A percentile compares a stretch with the other conserved stretches of the same genome.
Conservation (phyloP, 495 filamentous ascomycete genomes). For the Aspergillus avenaceus region DNA sequence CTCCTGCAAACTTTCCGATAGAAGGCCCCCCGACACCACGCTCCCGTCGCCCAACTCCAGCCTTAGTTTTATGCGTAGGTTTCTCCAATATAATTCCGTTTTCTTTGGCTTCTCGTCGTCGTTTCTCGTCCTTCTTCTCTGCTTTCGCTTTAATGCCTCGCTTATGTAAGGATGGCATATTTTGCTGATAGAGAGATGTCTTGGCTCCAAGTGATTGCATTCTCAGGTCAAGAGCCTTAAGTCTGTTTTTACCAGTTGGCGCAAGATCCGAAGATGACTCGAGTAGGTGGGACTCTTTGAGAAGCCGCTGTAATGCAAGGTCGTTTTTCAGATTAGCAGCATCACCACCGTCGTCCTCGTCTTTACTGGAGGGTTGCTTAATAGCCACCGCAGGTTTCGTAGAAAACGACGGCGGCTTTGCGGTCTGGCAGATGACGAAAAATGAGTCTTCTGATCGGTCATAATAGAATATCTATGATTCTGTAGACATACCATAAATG, state of each 20-base stretch:
- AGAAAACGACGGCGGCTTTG: constrained; percentile 48
- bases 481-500: constrained; percentile 62
- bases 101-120: constrained; percentile 76
- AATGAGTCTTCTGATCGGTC: no score
- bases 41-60: constrained; percentile 47
- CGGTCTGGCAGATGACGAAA: constrained; percentile 32
- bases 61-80: constrained; percentile 42
- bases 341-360: constrained; percentile 49
- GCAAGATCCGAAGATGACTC: constrained; percentile 59
- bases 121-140: constrained; percentile 58
- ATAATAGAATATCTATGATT: neutral
- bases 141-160: constrained; percentile 72
- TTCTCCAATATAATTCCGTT: constrained; percentile 89
- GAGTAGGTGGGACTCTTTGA: constrained; percentile 90
- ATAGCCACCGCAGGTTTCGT: constrained; percentile 20
- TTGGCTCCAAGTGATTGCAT: constrained; percentile 78
- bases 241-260: constrained; percentile 57
- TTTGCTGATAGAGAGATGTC: constrained; percentile 63
- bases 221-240: constrained; percentile 78
- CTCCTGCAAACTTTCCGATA: constrained; percentile 75
- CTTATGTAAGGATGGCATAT: constrained; percentile 78
- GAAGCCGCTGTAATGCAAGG: constrained; percentile 80
- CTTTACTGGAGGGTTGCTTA: constrained; percentile 26
- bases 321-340: constrained; percentile 79
- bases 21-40: constrained; percentile 68